phyloP scores from a whole-genome alignment of 1,284 basidiomycete species.

The Cryptococcus amylolentus region DNA sequence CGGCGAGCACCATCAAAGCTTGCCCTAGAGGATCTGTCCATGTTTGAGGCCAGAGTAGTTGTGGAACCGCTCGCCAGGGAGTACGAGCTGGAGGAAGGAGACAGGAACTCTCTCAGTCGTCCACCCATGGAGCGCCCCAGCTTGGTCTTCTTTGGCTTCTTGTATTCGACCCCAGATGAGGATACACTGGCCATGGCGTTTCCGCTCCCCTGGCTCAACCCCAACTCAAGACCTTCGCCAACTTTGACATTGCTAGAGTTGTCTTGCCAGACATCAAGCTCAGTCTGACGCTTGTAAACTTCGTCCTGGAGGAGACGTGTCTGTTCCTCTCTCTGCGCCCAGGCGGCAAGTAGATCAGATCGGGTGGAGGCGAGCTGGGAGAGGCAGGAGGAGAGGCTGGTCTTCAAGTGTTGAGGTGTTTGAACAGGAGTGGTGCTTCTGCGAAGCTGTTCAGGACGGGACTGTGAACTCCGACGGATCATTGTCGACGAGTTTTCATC shows the following conservation, averaged over 20 bases:
- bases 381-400: slow-evolving; percentile 28
- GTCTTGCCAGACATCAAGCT: slow-evolving; percentile 8
- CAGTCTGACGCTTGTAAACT: slow-evolving; percentile 11
- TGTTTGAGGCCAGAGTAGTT: slow-evolving; percentile 9
- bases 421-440: background rate
- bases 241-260: background rate
- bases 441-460: background rate
- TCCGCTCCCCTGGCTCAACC: background rate
- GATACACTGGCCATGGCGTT: slow-evolving; percentile 16
- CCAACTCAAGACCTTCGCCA: background rate
- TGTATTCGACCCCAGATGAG: slow-evolving; percentile 23
- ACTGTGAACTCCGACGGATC: background rate
- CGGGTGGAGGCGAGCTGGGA: slow-evolving; percentile 31
- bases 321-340: slow-evolving; percentile 35
- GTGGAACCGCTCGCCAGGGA: slow-evolving; percentile 8
- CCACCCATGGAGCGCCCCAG: slow-evolving; percentile 38
- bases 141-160: slow-evolving; percentile 35
- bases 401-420: slow-evolving; percentile 21
- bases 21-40: slow-evolving; percentile 6
- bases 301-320: slow-evolving; percentile 33
- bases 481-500: background rate
- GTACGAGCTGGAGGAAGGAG: slow-evolving; percentile 24
- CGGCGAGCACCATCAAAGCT: slow-evolving; percentile 7
- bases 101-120: slow-evolving; percentile 35
- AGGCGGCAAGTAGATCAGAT: slow-evolving; percentile 31